These are phyloP conservation scores for Suillus spraguei DNA, from an alignment of 768 basidiomycete genomes.

Conservation along the genomic window DNA sequence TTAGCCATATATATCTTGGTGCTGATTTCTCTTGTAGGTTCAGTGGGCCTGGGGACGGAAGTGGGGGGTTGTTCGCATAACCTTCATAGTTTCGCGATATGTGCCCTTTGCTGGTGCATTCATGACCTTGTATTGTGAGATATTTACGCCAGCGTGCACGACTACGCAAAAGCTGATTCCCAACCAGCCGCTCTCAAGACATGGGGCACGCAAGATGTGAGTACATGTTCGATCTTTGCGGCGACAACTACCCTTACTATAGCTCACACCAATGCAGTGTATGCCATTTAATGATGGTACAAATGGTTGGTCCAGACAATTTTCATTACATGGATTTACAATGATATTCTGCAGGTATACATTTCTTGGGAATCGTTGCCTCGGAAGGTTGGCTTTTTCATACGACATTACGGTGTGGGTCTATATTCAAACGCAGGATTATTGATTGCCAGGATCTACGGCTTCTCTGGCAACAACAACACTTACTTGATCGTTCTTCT, in stretches of 20 bases:
- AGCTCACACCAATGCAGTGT: not conserved
- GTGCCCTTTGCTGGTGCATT: conserved; percentile 9
- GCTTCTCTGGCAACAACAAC: conserved; percentile 2
- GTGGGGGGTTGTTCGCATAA: conserved; percentile 9
- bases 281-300: not conserved
- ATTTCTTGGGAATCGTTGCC: conserved; percentile 1
- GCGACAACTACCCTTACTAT: not conserved
- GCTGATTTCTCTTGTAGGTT: conserved; percentile 18
- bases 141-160: not conserved
- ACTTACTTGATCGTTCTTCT: not conserved
- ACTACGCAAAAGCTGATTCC: not conserved
- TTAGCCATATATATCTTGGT: not conserved
- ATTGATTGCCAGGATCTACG: conserved; percentile 1
- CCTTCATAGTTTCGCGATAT: conserved; percentile 12
- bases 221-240: not conserved
- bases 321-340: not conserved
- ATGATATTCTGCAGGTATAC: not conserved
- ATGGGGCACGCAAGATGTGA: conserved; percentile 1
- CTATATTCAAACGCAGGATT: not conserved
- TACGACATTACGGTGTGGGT: not conserved
- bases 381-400: conserved; percentile 1
- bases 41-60: conserved; percentile 14
- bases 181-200: not conserved
- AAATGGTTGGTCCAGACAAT: not conserved
- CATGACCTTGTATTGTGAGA: conserved; percentile 10